These are phyloP conservation scores for Voacanga thouarsii DNA, from an alignment of 257 asterid genomes.

Conservation along the genomic window DNA sequence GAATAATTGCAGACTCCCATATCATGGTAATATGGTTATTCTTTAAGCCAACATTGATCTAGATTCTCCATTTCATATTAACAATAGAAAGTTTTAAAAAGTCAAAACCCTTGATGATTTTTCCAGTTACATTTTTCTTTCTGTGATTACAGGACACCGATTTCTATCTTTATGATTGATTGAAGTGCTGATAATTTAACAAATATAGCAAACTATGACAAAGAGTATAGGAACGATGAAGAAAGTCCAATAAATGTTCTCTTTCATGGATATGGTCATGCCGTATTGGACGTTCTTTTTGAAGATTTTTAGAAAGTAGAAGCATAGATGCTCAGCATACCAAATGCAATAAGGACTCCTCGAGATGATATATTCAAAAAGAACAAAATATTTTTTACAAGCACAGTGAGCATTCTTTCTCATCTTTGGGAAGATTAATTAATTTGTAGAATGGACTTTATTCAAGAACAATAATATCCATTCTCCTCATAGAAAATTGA, in stretches of 20 bases:
- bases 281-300: too few species aligned
- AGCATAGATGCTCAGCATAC: conserved; percentile 12
- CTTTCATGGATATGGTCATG: too few species aligned
- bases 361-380: conserved; percentile 16
- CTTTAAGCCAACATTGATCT: neutral
- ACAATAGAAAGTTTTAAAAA: neutral
- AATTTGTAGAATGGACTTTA: conserved; percentile 23
- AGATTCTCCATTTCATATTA: neutral
- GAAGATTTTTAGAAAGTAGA: too few species aligned
- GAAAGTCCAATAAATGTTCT: too few species aligned
- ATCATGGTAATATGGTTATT: neutral
- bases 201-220: too few species aligned
- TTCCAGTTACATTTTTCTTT: neutral
- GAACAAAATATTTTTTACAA: conserved; percentile 9
- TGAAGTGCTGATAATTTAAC: too few species aligned
- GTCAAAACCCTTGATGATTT: neutral
- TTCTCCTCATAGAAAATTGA: too few species aligned
- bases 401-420: neutral
- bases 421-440: neutral
- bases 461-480: too few species aligned
- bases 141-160: too few species aligned
- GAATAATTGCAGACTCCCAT: neutral
- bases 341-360: conserved; percentile 8
- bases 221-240: too few species aligned
- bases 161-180: too few species aligned